These are phyloP conservation scores for Xylaria sp. DNA, from an alignment of 2,329 filamentous ascomycete species.

Conservation along the genomic window DNA sequence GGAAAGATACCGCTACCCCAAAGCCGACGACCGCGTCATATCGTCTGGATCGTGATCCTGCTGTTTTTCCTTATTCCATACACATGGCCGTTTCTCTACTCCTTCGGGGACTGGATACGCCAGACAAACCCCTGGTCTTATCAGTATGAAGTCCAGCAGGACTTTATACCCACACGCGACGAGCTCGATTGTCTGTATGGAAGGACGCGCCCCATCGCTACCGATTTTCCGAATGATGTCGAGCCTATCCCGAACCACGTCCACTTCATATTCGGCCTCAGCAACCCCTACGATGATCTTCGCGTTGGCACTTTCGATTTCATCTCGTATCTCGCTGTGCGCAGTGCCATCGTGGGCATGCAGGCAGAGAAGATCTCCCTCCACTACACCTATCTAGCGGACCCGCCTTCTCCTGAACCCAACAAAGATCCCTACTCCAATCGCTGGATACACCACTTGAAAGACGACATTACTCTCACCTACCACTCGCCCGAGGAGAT, in stretches of 20 bases:
- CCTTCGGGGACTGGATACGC: conserved; percentile 30
- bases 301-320: conserved; percentile 34
- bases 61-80: conserved; percentile 24
- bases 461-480: conserved; percentile 33
- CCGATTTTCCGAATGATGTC: conserved; percentile 6
- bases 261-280: conserved; percentile 36
- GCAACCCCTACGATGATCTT: conserved; percentile 31
- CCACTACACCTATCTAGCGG: conserved; percentile 37
- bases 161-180: conserved; percentile 29
- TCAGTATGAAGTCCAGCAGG: conserved; percentile 32
- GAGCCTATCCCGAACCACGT: conserved; percentile 36
- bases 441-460: conserved; percentile 33
- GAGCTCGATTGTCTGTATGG: conserved; percentile 34
- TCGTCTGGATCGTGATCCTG: conserved; percentile 22
- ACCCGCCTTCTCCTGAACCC: conserved; percentile 31
- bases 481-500: conserved; percentile 33
- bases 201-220: conserved; percentile 15
- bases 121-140: conserved; percentile 34
- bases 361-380: conserved; percentile 34
- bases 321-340: conserved; percentile 35
- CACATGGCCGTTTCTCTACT: conserved; percentile 22
- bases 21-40: conserved; percentile 16
- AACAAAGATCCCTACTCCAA: conserved; percentile 33
- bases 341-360: conserved; percentile 35
- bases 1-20: conserved; percentile 21